A percentile compares a stretch with the other conserved stretches of the same genome.
These are phyloP conservation scores for Parachaetomium inaequale DNA, from an alignment of 495 filamentous ascomycete genomes.

Conservation along the genomic window DNA sequence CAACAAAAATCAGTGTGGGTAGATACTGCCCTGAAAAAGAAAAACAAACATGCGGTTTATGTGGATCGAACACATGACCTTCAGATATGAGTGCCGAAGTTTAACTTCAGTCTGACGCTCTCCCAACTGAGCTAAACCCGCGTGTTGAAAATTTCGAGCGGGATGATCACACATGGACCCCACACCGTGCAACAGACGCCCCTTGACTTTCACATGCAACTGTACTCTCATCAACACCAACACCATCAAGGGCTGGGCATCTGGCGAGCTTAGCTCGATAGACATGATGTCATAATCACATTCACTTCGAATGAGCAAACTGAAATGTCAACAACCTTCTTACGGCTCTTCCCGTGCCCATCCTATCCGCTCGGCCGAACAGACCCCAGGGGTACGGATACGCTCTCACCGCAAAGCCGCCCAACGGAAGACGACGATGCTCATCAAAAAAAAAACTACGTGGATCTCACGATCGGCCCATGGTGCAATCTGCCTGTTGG, in stretches of 20 bases:
- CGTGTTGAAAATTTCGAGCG: constrained; percentile 1
- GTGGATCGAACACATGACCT: constrained; percentile 27
- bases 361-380: not conserved
- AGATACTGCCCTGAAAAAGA: constrained; percentile 2
- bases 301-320: not conserved
- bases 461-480: constrained; percentile 1
- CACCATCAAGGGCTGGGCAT: not conserved
- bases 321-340: not conserved
- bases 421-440: not conserved
- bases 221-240: constrained; percentile 2
- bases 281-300: constrained; percentile 6
- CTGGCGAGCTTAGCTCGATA: not conserved
- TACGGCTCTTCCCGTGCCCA: not conserved
- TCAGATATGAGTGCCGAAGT: constrained; percentile 19
- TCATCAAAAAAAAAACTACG: not conserved
- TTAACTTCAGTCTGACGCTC: constrained; percentile 26
- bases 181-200: not conserved
- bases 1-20: no score
- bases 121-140: constrained; percentile 31
- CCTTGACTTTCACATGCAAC: constrained; percentile 1
- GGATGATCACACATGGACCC: not conserved
- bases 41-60: constrained; percentile 22
- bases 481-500: not conserved
- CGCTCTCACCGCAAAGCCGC: not conserved
- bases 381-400: no score